Conservation (phyloP, 108 stramenopile genomes). For the Cyclotella cryptica region DNA sequence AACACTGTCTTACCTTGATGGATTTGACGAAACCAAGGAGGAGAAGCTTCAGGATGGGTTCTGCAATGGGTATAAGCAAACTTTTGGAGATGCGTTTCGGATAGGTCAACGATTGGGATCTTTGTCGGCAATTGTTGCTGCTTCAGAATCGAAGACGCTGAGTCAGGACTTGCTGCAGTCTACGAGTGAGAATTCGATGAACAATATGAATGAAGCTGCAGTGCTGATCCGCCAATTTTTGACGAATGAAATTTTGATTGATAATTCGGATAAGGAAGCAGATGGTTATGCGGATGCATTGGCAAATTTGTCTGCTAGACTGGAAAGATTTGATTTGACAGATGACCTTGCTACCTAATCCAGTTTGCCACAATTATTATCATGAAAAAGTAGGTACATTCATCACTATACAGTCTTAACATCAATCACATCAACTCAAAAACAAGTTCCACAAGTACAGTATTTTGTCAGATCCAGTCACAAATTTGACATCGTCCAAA, state of each 20-base stretch:
- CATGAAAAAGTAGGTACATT: neutral
- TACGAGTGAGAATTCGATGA: neutral
- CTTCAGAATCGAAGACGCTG: constrained; percentile 11
- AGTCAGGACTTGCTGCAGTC: neutral
- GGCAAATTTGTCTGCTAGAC: constrained; percentile 14
- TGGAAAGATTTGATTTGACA: constrained; percentile 14
- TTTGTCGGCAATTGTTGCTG: constrained; percentile 27
- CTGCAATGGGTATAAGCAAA: constrained; percentile 68
- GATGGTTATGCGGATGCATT: constrained; percentile 26
- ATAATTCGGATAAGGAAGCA: constrained; percentile 7
- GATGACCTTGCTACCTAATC: neutral
- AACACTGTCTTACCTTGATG: constrained; percentile 63
- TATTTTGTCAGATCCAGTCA: constrained; percentile 42
- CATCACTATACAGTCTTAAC: neutral
- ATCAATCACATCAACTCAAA: neutral
- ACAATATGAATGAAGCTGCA: constrained; percentile 22
- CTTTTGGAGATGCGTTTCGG: constrained; percentile 52
- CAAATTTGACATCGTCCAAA: constrained; percentile 34
- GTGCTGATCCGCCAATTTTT: constrained; percentile 31
- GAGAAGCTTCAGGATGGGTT: constrained; percentile 80
- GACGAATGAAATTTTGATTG: constrained; percentile 39
- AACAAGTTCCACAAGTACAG: constrained; percentile 37
- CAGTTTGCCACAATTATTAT: neutral
- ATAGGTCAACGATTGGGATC: constrained; percentile 69
- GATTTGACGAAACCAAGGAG: constrained; percentile 75